Percentiles rank a stretch among this genome's conserved stretches.
Evolutionary conservation across 108 stramenopile species (phyloP).

Genomic region (Skeletonema costatum): DNA sequence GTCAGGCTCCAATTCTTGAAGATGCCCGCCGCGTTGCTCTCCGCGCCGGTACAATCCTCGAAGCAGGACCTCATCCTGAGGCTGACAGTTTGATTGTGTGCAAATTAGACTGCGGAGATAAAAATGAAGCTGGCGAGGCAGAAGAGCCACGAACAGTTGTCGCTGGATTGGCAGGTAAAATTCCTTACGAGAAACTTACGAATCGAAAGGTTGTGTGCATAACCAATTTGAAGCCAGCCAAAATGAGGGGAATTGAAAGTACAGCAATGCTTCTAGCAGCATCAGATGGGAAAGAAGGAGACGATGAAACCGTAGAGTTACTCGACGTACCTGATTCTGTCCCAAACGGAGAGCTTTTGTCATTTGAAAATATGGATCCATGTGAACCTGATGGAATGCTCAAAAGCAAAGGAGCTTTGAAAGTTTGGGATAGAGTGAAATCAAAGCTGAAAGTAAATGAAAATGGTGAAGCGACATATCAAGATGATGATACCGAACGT

Average conservation of each 20-base stretch:
- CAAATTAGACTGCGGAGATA: conserved; percentile 84
- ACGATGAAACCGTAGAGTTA: conserved; percentile 70
- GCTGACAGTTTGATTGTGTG: conserved; percentile 85
- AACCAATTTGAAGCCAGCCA: conserved; percentile 87
- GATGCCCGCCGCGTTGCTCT: conserved; percentile 74
- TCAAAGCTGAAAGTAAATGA: conserved; percentile 54
- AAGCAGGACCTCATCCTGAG: conserved; percentile 81
- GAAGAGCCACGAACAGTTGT: conserved; percentile 77
- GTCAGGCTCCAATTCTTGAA: conserved; percentile 51
- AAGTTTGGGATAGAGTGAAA: conserved; percentile 82
- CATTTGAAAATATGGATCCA: conserved; percentile 68
- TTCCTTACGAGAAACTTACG: conserved; percentile 61
- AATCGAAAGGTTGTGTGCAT: conserved; percentile 74
- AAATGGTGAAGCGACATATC: conserved; percentile 64
- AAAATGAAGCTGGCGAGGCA: conserved; percentile 47
- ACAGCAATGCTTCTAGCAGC: conserved; percentile 84
- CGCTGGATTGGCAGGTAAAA: conserved; percentile 79
- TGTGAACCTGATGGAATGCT: conserved; percentile 79
- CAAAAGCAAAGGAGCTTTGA: conserved; percentile 89
- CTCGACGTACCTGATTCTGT: conserved; percentile 71
- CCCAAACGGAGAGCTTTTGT: conserved; percentile 77
- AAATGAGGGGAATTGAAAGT: conserved; percentile 88
- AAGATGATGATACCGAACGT: conserved; percentile 40
- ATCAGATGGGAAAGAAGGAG: conserved; percentile 64
- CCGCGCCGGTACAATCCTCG: conserved; percentile 72